Evolutionary conservation across 371 early-diverging fungal genomes (phyloP).

Genomic region (Actinomucor elegans): DNA sequence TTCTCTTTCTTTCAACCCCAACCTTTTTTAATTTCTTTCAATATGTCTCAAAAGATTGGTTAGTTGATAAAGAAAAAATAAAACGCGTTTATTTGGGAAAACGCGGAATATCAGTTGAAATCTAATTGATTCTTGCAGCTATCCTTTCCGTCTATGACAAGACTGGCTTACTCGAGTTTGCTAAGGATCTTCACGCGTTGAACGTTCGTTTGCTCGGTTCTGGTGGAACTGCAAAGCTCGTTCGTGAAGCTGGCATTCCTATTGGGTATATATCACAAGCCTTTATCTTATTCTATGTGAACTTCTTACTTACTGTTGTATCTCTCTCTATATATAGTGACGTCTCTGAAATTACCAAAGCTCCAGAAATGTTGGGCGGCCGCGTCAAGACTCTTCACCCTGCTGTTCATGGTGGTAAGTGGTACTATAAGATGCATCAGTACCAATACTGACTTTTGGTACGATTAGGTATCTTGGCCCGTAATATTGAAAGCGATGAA

Average conservation of each 20-base stretch:
- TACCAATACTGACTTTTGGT: too few species aligned
- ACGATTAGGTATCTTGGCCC: slow-evolving; percentile 83
- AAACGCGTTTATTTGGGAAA: background rate
- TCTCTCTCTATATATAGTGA: too few species aligned
- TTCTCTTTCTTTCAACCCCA: background rate
- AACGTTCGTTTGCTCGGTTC: slow-evolving; percentile 89
- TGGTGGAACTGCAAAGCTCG: slow-evolving; percentile 92
- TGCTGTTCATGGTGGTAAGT: slow-evolving; percentile 92
- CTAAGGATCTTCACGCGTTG: slow-evolving; percentile 74
- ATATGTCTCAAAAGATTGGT: slow-evolving; percentile 41
- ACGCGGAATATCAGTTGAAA: background rate
- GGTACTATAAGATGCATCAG: too few species aligned
- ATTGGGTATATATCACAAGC: slow-evolving; percentile 81
- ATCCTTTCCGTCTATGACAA: slow-evolving; percentile 97
- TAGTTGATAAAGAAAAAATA: background rate
- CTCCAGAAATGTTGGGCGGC: slow-evolving; percentile 98
- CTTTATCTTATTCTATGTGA: too few species aligned
- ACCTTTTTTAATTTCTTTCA: background rate
- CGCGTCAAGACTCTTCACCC: slow-evolving; percentile 99
- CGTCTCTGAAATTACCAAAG: slow-evolving; percentile 95
- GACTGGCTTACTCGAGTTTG: slow-evolving; percentile 90
- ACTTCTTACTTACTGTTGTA: too few species aligned
- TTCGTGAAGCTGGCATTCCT: slow-evolving; percentile 86
- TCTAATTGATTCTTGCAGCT: slow-evolving; percentile 43
- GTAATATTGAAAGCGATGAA: slow-evolving; percentile 82